These are phyloP conservation scores for Arxiozyma bovina DNA, from an alignment of 1,139 yeast genomes.

Conservation along the genomic window DNA sequence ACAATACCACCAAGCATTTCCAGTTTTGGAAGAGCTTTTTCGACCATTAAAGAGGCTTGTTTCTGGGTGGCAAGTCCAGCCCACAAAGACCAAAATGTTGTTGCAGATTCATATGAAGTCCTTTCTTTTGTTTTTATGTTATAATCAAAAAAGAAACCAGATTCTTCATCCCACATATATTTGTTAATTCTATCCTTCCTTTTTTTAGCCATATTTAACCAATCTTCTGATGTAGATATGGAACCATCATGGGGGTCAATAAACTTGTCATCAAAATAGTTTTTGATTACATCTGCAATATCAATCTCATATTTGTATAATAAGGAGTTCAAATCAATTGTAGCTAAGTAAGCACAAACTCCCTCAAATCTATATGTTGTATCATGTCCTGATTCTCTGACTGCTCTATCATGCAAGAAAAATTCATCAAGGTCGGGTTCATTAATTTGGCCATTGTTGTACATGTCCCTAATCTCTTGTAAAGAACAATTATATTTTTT, in stretches of 20 bases:
- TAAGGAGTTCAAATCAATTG: conserved; percentile 80
- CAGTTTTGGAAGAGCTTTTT: conserved; percentile 54
- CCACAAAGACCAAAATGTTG: conserved; percentile 92
- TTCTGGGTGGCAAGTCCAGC: conserved; percentile 60
- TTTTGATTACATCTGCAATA: conserved; percentile 57
- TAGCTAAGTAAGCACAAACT: conserved; percentile 79
- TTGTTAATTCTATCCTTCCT: conserved; percentile 54
- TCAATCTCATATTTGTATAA: conserved; percentile 86
- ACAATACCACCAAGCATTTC: conserved; percentile 87
- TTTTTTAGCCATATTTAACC: conserved; percentile 49
- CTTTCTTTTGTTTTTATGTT: conserved; percentile 51
- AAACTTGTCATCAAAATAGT: conserved; percentile 47
- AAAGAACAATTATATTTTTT: conserved; percentile 52
- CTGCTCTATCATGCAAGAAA: conserved; percentile 88
- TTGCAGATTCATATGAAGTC: conserved; percentile 73
- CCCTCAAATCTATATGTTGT: conserved; percentile 89
- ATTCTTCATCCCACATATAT: conserved; percentile 77
- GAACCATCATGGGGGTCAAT: conserved; percentile 32
- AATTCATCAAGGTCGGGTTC: conserved; percentile 84
- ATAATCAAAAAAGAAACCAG: conserved; percentile 78
- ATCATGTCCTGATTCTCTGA: conserved; percentile 95
- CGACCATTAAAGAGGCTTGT: conserved; percentile 63
- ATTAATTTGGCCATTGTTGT: conserved; percentile 54
- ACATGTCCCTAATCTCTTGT: conserved; percentile 61
- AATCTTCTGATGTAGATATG: conserved; percentile 44